Evolutionary conservation across 1,284 basidiomycete species (phyloP), one percentile per base, ranked within the genome.

Genomic region (Fistulinella cinereoalba): DNA sequence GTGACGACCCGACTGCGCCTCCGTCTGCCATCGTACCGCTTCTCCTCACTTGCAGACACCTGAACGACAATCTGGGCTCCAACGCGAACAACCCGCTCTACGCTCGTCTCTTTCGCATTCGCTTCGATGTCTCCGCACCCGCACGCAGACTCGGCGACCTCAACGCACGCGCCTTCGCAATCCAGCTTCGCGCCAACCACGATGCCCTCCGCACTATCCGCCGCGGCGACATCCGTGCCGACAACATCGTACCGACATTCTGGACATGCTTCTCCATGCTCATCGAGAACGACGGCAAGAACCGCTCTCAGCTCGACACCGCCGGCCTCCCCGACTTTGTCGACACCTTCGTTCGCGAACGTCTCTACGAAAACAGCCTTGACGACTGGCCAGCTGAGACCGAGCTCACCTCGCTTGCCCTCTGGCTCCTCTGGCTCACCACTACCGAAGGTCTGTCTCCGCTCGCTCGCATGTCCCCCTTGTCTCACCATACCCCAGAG

Each of bases 211-310:
- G 58, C 13, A 66, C 62, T 32, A 58, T 85, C 29, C 71, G 74
- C 12, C 25, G 52, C 2, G 64, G 63, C 16, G 64, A 76, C 51
- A 63, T 77, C 38, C 54, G 50, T 32, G 61, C 76, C 11, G 55
- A 65, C 16, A 61, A 69, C n/a, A 65, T 82, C 53, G 66, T 88
- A 9, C 18, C 33, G 0, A 41, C 63, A 0, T 62, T 64, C 10
- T 80, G 79, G 71, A 70, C 69, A 0, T 71, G 77, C 0, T 83
- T 81, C 53, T 58, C 86, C 43, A 81, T 91, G 76, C 62, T 87
- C 56, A 66, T 81, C 7, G 88, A 91, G 59, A 85, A 88, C 70
- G 83, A 92, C 62, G 87, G 85, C 25, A 79, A 77, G 65, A 92
- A 92, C 61, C 66, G 74, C 22, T 64, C 58, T 3, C 85, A 85